These are phyloP conservation scores for Monilinia fructigena DNA, from an alignment of 2,329 filamentous ascomycete genomes.

Conservation along the genomic window DNA sequence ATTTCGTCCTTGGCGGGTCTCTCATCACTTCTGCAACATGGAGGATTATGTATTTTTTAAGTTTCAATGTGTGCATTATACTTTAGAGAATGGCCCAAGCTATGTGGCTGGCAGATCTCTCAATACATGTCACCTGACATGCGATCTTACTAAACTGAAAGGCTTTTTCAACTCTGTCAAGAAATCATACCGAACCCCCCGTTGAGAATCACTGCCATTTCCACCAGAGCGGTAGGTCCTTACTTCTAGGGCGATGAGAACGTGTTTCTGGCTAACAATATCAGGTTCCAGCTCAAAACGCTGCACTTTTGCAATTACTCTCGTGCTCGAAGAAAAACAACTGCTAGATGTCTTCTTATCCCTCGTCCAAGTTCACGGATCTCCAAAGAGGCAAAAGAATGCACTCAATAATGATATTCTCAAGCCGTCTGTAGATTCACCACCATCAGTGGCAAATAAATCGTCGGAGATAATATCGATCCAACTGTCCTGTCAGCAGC, in stretches of 20 bases:
- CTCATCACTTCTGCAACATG: neutral
- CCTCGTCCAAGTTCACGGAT: neutral
- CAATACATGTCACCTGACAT: neutral
- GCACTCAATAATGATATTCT: too few species aligned
- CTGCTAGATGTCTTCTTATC: neutral
- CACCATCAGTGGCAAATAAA: neutral
- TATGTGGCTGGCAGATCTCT: neutral
- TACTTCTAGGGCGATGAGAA: neutral
- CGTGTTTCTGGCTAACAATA: neutral
- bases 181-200: neutral
- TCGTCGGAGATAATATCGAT: too few species aligned
- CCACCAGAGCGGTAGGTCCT: neutral
- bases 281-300: neutral
- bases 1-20: neutral
- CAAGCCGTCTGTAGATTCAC: neutral
- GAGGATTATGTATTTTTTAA: neutral
- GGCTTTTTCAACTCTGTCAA: too few species aligned
- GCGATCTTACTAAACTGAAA: neutral
- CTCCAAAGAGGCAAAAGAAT: neutral
- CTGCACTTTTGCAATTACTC: constrained; percentile 11
- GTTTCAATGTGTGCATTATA: neutral
- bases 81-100: too few species aligned
- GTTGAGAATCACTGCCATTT: neutral
- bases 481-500: neutral
- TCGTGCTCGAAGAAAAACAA: constrained; percentile 13